Percentiles rank a stretch among this genome's conserved stretches.
These are phyloP conservation scores for Fusarium sp. DNA, from an alignment of 2,329 filamentous ascomycete genomes.

Conservation along the genomic window DNA sequence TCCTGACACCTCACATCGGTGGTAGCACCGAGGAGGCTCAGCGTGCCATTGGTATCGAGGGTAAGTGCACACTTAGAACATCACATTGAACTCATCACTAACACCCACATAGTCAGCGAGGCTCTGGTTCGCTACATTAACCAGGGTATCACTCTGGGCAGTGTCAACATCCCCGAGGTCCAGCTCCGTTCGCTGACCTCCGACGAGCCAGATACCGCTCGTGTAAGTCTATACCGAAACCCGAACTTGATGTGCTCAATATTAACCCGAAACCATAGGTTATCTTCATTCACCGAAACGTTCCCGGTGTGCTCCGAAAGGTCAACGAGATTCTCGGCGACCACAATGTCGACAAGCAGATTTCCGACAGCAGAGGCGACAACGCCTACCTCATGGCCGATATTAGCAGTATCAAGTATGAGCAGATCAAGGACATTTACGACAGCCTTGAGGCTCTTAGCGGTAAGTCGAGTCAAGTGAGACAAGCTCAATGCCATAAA, in stretches of 20 bases:
- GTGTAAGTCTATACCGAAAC: conserved; percentile 58
- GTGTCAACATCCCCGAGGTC: conserved; percentile 97
- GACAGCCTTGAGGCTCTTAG: conserved; percentile 82
- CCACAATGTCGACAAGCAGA: conserved; percentile 99
- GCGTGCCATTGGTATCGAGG: conserved; percentile 91
- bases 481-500: background rate
- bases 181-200: conserved; percentile 87
- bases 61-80: conserved; percentile 47
- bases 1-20: conserved; percentile 95
- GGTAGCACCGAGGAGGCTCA: conserved; percentile 98
- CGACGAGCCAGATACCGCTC: conserved; percentile 88
- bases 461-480: conserved; percentile 64
- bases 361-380: conserved; percentile 94
- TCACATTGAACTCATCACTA: background rate
- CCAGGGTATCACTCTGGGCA: conserved; percentile 88
- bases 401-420: conserved; percentile 84
- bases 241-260: background rate
- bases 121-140: conserved; percentile 95
- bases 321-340: conserved; percentile 95
- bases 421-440: conserved; percentile 86
- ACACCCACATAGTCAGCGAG: conserved; percentile 70
- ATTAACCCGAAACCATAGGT: conserved; percentile 58
- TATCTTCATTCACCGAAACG: conserved; percentile 96
- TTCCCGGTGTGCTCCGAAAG: conserved; percentile 91
- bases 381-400: conserved; percentile 98